These are phyloP conservation scores for Dendrobium officinale DNA, from an alignment of 106 monocot species.

Conservation along the genomic window DNA sequence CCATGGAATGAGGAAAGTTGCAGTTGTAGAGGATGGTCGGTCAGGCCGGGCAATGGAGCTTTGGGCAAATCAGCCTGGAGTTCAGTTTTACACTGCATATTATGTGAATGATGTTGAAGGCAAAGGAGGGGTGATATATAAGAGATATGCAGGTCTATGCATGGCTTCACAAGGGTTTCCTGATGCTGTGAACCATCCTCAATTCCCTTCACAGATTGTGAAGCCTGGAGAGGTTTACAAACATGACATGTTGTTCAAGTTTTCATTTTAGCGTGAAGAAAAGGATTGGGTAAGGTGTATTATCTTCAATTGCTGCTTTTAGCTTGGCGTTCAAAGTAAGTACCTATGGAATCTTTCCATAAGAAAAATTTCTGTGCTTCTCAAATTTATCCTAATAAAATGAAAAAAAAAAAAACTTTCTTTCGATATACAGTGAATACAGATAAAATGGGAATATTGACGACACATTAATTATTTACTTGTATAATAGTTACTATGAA, in stretches of 20 bases:
- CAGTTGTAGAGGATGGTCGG: constrained; percentile 22
- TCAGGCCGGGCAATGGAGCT: constrained; percentile 44
- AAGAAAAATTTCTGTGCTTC: not conserved
- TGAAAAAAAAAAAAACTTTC: too few relatives aligned
- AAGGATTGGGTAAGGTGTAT: not conserved
- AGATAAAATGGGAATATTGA: too few relatives aligned
- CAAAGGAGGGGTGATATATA: constrained; percentile 43
- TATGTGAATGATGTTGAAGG: constrained; percentile 27
- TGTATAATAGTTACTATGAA: too few relatives aligned
- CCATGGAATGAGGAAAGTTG: constrained; percentile 43
- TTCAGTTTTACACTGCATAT: constrained; percentile 56
- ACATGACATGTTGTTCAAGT: constrained; percentile 53
- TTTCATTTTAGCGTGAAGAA: constrained; percentile 19
- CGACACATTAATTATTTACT: too few relatives aligned
- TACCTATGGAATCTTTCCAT: not conserved
- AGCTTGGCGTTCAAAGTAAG: not conserved
- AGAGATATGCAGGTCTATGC: constrained; percentile 26
- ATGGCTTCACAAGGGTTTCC: constrained; percentile 67
- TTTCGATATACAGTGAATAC: too few relatives aligned
- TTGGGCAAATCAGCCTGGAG: constrained; percentile 44
- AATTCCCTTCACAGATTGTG: constrained; percentile 61
- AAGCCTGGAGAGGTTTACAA: constrained; percentile 49
- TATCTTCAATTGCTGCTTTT: not conserved
- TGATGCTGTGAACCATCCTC: constrained; percentile 47
- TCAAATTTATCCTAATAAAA: too few relatives aligned